Percentiles rank a stretch among this genome's conserved stretches.
These are phyloP conservation scores for Boletus tylopilopsis DNA, from an alignment of 768 basidiomycete species.

Conservation along the genomic window DNA sequence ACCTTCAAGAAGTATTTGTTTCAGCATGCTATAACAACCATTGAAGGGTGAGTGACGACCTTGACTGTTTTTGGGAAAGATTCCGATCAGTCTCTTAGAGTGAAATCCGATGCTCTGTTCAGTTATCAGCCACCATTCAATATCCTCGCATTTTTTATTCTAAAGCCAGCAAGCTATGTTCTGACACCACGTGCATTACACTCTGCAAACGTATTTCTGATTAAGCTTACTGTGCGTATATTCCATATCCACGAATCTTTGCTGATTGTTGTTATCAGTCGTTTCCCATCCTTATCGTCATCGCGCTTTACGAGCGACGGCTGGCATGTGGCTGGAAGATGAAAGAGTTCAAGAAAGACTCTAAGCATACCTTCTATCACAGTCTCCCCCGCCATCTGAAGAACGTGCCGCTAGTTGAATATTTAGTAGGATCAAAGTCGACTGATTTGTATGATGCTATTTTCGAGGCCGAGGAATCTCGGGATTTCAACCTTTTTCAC, in stretches of 20 bases:
- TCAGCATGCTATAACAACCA: conserved; percentile 81
- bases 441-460: conserved; percentile 73
- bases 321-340: conserved; percentile 47
- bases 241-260: neutral
- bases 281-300: conserved; percentile 73
- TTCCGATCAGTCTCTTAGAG: conserved; percentile 39
- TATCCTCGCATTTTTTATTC: conserved; percentile 70
- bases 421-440: conserved; percentile 66
- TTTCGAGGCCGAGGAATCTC: conserved; percentile 62
- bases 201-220: conserved; percentile 78
- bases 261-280: conserved; percentile 37
- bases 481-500: conserved; percentile 47
- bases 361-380: conserved; percentile 56
- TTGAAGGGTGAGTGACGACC: conserved; percentile 64
- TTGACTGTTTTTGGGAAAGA: neutral
- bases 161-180: conserved; percentile 76
- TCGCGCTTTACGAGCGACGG: conserved; percentile 78
- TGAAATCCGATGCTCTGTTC: conserved; percentile 87
- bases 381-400: conserved; percentile 69
- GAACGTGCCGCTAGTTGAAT: conserved; percentile 70
- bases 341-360: conserved; percentile 49
- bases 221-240: conserved; percentile 65
- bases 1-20: conserved; percentile 65
- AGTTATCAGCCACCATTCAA: conserved; percentile 93
- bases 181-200: conserved; percentile 78